Percentiles rank a stretch among this genome's conserved stretches.
Evolutionary conservation across 2,329 filamentous ascomycete genomes (phyloP).

Genomic region (Macrophomina phaseolina): DNA sequence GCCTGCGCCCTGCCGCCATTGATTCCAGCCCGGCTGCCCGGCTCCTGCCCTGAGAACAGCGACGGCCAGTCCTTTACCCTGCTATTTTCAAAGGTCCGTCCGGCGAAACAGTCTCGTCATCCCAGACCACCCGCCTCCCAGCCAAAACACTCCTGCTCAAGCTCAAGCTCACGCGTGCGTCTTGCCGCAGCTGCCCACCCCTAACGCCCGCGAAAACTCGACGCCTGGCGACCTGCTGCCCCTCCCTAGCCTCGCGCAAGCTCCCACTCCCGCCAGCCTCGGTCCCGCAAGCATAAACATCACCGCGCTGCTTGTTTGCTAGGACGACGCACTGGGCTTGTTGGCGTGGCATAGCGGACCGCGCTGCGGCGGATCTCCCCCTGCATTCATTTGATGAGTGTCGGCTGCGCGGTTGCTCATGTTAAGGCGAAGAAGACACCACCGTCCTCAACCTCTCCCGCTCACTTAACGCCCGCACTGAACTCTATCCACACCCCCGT

Average conservation of each 20-base stretch:
- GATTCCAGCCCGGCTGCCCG: conserved; percentile 16
- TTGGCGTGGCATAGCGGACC: conserved; percentile 22
- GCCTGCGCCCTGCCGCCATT: conserved; percentile 21
- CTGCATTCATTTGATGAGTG: conserved; percentile 28
- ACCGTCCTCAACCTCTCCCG: conserved; percentile 50
- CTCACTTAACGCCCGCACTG: conserved; percentile 45
- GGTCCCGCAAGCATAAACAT: conserved; percentile 13
- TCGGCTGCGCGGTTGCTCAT: conserved; percentile 40
- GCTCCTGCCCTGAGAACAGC: conserved; percentile 17
- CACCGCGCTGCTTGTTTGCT: conserved; percentile 13
- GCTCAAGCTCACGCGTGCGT: conserved; percentile 23
- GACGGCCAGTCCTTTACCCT: background rate
- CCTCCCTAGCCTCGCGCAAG: conserved; percentile 14
- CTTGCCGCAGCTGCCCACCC: conserved; percentile 5
- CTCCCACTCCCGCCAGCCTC: conserved; percentile 11
- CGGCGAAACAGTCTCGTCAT: conserved; percentile 27
- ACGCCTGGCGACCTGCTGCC: background rate
- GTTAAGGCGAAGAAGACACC: conserved; percentile 55
- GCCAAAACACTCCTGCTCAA: conserved; percentile 15
- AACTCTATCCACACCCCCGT: conserved; percentile 33
- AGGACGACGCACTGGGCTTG: conserved; percentile 9
- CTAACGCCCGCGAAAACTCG: background rate
- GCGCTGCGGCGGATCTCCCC: conserved; percentile 13
- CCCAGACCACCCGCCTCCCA: conserved; percentile 24
- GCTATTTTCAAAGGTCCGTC: conserved; percentile 20